Percentiles rank a stretch among this genome's conserved stretches.
Evolutionary conservation across 176 grass and related monocot species (phyloP).

Genomic region (Oryza punctata): DNA sequence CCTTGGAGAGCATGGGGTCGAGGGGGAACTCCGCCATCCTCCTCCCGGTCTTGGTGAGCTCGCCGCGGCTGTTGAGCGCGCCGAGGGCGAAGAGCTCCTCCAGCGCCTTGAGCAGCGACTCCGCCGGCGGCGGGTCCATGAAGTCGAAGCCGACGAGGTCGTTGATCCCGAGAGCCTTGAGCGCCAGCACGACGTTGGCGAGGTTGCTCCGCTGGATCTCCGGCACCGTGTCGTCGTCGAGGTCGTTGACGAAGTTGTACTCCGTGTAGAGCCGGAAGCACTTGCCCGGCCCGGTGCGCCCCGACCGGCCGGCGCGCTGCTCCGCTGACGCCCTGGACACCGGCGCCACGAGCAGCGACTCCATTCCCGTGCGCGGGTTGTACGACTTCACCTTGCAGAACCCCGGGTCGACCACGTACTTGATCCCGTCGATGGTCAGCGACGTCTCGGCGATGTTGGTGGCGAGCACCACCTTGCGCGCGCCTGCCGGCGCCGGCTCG

Average conservation of each 20-base stretch:
- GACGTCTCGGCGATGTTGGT: constrained; percentile 88
- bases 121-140: constrained; percentile 69
- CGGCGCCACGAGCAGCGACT: constrained; percentile 52
- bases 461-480: constrained; percentile 63
- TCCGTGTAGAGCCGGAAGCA: constrained; percentile 66
- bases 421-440: constrained; percentile 73
- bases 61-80: constrained; percentile 52
- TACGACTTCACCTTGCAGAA: constrained; percentile 71
- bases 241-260: constrained; percentile 47
- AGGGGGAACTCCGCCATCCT: constrained; percentile 65
- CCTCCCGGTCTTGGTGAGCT: constrained; percentile 59
- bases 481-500: constrained; percentile 47
- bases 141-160: constrained; percentile 76
- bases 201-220: constrained; percentile 67
- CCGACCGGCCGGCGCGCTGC: constrained; percentile 63
- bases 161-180: constrained; percentile 66
- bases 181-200: constrained; percentile 55
- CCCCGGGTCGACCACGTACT: constrained; percentile 62
- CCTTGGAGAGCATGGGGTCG: constrained; percentile 63
- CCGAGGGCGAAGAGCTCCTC: constrained; percentile 62
- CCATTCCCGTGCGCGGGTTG: constrained; percentile 59
- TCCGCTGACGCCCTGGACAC: constrained; percentile 66
- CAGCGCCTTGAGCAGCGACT: constrained; percentile 56
- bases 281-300: constrained; percentile 58
- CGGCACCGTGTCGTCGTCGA: constrained; percentile 53